Percentiles rank a stretch among this genome's conserved stretches.
Conservation (phyloP, 495 filamentous ascomycete genomes). For the Wilcoxina mikolae region DNA sequence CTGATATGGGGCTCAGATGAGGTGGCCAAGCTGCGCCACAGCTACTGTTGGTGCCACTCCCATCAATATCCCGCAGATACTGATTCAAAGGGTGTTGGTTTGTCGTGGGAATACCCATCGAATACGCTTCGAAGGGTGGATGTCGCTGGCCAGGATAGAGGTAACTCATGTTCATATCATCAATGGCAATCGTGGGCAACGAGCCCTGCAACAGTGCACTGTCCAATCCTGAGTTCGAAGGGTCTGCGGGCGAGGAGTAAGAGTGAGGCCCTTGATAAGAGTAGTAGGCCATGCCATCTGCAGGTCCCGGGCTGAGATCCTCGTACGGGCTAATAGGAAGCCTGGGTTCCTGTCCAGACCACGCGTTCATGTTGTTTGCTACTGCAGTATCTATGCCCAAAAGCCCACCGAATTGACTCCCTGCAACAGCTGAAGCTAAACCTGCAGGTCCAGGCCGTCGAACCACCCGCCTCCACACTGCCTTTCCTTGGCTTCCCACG, state of each 20-base stretch:
- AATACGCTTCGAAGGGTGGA: background rate
- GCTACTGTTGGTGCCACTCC: background rate
- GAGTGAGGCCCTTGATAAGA: background rate
- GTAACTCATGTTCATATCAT: conserved; percentile 2
- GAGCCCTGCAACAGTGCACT: background rate
- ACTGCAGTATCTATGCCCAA: background rate
- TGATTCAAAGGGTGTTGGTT: background rate
- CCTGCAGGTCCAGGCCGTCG: background rate
- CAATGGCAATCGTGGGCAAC: background rate
- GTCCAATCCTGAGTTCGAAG: background rate
- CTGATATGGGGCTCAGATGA: background rate
- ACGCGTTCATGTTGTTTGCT: background rate
- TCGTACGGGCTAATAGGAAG: conserved; percentile 3
- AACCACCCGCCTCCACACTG: conserved; percentile 22
- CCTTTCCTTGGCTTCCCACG: conserved; percentile 14
- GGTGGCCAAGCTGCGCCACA: background rate
- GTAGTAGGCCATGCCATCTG: background rate
- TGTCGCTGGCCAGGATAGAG: background rate
- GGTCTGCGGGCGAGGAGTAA: background rate
- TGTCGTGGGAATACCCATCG: background rate
- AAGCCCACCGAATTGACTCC: background rate
- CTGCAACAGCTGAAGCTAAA: background rate
- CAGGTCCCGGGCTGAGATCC: background rate
- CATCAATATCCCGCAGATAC: background rate
- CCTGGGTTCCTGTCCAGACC: background rate